Conservation (phyloP, 805 yeast species). For the Ogataea nitratoaversa region DNA sequence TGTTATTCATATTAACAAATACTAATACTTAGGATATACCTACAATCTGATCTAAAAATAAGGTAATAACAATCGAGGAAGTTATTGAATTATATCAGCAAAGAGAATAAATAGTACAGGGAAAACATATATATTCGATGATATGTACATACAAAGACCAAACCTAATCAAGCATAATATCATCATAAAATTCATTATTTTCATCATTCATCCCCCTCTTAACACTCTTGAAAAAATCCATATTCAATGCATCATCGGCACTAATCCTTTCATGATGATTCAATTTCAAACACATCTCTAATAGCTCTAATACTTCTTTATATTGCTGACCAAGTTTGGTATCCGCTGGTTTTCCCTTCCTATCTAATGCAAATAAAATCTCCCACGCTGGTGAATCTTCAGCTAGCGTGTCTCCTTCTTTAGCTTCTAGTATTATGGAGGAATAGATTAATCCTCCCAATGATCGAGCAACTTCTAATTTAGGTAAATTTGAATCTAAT, state of each 20-base stretch:
- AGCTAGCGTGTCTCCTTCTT: conserved; percentile 58
- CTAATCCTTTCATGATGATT: conserved; percentile 54
- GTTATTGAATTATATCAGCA: too few relatives aligned
- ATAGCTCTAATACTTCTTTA: conserved; percentile 48
- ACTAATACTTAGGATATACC: too few relatives aligned
- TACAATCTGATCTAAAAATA: too few relatives aligned
- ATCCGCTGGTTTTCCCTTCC: conserved; percentile 35
- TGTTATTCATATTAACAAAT: too few relatives aligned
- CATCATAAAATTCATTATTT: conserved; percentile 19
- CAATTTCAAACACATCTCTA: conserved; percentile 54
- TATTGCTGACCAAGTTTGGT: conserved; percentile 35
- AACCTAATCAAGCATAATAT: conserved; percentile 20
- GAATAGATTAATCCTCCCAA: conserved; percentile 38
- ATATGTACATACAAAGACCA: too few relatives aligned
- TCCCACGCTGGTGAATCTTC: conserved; percentile 70
- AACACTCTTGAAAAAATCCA: conserved; percentile 54
- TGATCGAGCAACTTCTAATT: conserved; percentile 42
- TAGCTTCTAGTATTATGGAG: conserved; percentile 41
- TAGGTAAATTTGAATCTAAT: conserved; percentile 60
- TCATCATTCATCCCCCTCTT: conserved; percentile 3
- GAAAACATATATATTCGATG: too few relatives aligned
- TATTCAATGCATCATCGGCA: conserved; percentile 51
- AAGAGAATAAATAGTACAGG: too few relatives aligned
- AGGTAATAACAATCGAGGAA: too few relatives aligned
- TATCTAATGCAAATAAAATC: conserved; percentile 47